These are phyloP conservation scores for Sicyos edulis DNA, from an alignment of 306 rosid species.

Conservation along the genomic window DNA sequence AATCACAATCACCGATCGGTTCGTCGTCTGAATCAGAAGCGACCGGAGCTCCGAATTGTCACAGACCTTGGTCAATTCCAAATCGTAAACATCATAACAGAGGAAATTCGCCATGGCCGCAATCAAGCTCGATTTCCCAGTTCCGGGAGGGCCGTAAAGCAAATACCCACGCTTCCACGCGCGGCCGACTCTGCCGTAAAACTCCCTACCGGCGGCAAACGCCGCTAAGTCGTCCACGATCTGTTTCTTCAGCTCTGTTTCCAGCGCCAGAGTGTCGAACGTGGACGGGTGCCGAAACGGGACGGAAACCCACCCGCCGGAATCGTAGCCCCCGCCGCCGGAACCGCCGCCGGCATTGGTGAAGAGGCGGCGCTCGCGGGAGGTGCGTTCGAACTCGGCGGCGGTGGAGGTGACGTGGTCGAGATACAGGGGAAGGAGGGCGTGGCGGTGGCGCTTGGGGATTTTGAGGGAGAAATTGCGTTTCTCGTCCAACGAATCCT, in stretches of 20 bases:
- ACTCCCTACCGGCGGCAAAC: constrained; percentile 57
- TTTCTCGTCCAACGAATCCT: constrained; percentile 73
- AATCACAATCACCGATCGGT: constrained; percentile 71
- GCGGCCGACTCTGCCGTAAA: constrained; percentile 69
- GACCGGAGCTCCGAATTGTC: constrained; percentile 81
- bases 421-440: constrained; percentile 54
- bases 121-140: constrained; percentile 81
- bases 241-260: constrained; percentile 57
- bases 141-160: constrained; percentile 78
- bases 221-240: constrained; percentile 54
- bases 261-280: constrained; percentile 63
- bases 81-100: constrained; percentile 78
- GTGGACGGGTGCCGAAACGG: constrained; percentile 89
- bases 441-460: constrained; percentile 66
- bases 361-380: constrained; percentile 67
- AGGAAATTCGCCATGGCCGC: constrained; percentile 85
- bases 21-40: constrained; percentile 69
- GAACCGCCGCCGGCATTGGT: constrained; percentile 56
- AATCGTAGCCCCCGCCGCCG: constrained; percentile 39
- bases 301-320: constrained; percentile 74
- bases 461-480: constrained; percentile 71
- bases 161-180: constrained; percentile 90
- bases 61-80: constrained; percentile 71
- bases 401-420: constrained; percentile 56
- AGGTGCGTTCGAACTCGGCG: constrained; percentile 65